phyloP scores from a whole-genome alignment of 495 filamentous ascomycete genomes.

The Tuber aestivum region DNA sequence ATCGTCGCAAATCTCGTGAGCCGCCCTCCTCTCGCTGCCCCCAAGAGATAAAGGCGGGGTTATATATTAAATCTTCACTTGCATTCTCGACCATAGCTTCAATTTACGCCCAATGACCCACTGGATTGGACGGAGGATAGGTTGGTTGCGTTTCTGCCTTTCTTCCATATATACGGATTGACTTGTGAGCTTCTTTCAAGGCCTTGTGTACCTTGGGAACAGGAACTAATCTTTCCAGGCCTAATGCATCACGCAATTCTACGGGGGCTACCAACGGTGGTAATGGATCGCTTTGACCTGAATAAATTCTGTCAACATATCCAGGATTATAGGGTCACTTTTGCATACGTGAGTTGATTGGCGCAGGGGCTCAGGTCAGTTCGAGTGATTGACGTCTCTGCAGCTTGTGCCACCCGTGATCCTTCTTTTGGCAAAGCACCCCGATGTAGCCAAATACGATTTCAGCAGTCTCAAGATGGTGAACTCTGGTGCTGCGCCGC shows the following conservation, averaged over 20 bases:
- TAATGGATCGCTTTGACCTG: constrained; percentile 82
- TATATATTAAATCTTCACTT: constrained; percentile 39
- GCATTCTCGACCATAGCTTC: constrained; percentile 13
- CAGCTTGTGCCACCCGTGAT: constrained; percentile 74
- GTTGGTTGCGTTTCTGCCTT: constrained; percentile 74
- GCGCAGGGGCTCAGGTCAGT: background rate
- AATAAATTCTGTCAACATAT: constrained; percentile 69
- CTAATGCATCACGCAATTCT: constrained; percentile 57
- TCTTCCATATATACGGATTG: constrained; percentile 84
- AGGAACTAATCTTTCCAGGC: constrained; percentile 26
- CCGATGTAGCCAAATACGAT: constrained; percentile 70
- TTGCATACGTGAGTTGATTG: constrained; percentile 53
- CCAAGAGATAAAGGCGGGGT: too few species aligned
- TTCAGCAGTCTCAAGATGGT: constrained; percentile 73
- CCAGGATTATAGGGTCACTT: constrained; percentile 69
- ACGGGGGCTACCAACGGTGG: constrained; percentile 61
- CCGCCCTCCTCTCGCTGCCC: background rate
- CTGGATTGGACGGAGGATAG: constrained; percentile 52
- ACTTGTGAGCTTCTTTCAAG: constrained; percentile 21
- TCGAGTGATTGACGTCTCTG: background rate
- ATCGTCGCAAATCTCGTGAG: constrained; percentile 66
- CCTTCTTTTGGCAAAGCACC: constrained; percentile 71
- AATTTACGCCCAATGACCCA: constrained; percentile 33
- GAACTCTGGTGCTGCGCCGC: constrained; percentile 82
- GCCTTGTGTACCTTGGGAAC: constrained; percentile 1